Conservation (phyloP, 768 basidiomycete genomes). For the Russula ochroleuca region DNA sequence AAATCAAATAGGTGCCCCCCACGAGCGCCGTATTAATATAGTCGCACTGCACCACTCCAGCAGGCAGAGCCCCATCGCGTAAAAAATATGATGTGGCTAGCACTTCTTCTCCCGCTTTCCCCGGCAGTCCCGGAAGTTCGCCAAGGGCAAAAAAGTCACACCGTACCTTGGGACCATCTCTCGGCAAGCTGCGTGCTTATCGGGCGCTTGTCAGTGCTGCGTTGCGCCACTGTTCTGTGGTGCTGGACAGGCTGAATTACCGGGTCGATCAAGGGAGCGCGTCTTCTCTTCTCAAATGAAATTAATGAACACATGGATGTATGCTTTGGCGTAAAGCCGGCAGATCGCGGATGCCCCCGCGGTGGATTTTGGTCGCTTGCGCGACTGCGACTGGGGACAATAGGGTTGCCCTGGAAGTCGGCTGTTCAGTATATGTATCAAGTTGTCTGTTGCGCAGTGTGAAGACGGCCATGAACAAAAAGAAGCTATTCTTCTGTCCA, state of each 20-base stretch:
- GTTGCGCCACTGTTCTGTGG: no score
- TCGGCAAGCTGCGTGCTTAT: not conserved
- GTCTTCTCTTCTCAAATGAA: not conserved
- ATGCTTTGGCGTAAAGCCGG: not conserved
- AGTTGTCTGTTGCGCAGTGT: not conserved
- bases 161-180: not conserved
- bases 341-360: not conserved
- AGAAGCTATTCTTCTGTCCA: not conserved
- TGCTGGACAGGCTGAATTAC: not conserved
- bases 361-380: not conserved
- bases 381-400: not conserved
- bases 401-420: not conserved
- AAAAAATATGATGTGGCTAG: not conserved
- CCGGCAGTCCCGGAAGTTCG: no score
- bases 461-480: not conserved
- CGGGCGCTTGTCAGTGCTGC: not conserved
- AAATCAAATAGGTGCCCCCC: not conserved
- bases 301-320: not conserved
- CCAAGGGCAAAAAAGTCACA: not conserved
- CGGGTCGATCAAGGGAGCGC: not conserved
- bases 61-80: not conserved
- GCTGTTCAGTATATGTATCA: not conserved
- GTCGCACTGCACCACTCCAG: not conserved
- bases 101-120: no score
- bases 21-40: not conserved